Evolutionary conservation across 1,139 yeast species (phyloP).

Genomic region (Candida gigantensis): DNA sequence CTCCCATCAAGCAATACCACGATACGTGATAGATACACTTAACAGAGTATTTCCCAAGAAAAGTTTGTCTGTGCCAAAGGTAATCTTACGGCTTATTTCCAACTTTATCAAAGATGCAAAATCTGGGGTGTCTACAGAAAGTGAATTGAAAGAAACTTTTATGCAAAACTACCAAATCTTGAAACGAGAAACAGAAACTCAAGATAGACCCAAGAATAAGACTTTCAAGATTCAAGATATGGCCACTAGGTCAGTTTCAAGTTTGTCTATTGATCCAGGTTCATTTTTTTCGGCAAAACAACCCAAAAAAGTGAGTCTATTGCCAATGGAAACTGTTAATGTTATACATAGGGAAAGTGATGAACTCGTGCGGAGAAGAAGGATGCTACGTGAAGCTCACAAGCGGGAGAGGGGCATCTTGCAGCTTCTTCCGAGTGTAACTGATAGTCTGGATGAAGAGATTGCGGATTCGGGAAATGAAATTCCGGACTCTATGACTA

Average conservation of each 20-base stretch:
- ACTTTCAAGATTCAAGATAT: slow-evolving; percentile 1
- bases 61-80: neutral
- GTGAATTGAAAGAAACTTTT: neutral
- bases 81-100: neutral
- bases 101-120: neutral
- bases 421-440: no score
- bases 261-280: neutral
- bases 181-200: slow-evolving; percentile 2
- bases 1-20: neutral
- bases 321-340: no score
- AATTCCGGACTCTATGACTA: neutral
- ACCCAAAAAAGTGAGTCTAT: no score
- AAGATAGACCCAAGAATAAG: slow-evolving; percentile 2
- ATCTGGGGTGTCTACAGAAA: neutral
- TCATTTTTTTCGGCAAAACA: neutral
- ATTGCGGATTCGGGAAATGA: neutral
- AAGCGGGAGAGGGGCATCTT: no score
- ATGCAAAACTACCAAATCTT: neutral
- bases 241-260: neutral
- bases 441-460: neutral
- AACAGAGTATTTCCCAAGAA: slow-evolving; percentile 4
- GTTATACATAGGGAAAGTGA: no score
- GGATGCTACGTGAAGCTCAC: no score
- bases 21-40: slow-evolving; percentile 1
- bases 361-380: no score